Base-by-base conservation (phyloP, 148 eudicot species). In the Cornus controversa region DNA sequence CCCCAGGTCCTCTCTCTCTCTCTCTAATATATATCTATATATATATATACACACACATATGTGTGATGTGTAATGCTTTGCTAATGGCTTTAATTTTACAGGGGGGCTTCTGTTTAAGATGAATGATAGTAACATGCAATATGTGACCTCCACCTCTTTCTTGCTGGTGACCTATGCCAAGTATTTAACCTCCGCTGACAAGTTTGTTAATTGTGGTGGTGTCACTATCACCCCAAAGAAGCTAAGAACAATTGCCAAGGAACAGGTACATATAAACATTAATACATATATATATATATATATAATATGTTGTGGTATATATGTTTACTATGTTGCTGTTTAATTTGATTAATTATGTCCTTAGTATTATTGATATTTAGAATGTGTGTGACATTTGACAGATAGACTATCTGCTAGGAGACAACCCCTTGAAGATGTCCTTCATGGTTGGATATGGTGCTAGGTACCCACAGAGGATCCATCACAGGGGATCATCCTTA, bases 401-500 rank as follows among this genome's bases (percentile, higher is more conserved):
- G 97, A 92, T 92, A 79, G 97, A 92, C 78, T 93, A 93, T 13
- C 23, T 93, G 53, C 85, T 93, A 26, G 97, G 97, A 20, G 87
- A 89, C 47, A 93, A 93, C 80, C 97, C 95, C 26, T 37, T 88
- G 78, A 87, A 83, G 66, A 93, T 93, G 97, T 93, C 97, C 31
- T 93, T 81, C 78, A 93, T 93, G 97, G 97, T 91, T 18, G 97
- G 94, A 11, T 91, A 93, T 53, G 94, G 97, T 22, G 86, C 92
- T 27, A 82, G 78, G 25, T 93, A 86, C 81, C 97, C 97, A 1
- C 76, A 75, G 70, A 87, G 93, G 82, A 87, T 93, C 69, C 97
- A 93, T 77, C 97, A 93, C 85, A 86, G 97, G 80, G 95, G 93
- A 5, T 84, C 97, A 75, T 93, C 97, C 26, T 77, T 93, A 54